Percentiles rank a stretch among this genome's conserved stretches.
Conservation (phyloP, 2,329 filamentous ascomycete species). For the Botrytis cinerea region DNA sequence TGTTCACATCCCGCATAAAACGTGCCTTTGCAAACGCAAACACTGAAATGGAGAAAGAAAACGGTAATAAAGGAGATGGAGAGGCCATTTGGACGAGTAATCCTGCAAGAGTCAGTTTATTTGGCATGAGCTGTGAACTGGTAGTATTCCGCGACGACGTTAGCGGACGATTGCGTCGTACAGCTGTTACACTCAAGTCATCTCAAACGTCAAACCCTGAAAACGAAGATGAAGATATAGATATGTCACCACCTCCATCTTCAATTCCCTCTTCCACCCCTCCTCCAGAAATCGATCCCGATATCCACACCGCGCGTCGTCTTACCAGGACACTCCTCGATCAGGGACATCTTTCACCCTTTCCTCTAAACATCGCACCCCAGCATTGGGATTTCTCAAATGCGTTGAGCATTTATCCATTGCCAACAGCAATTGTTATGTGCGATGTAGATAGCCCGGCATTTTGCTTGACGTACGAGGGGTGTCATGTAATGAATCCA, state of each 20-base stretch:
- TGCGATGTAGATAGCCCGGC: slow-evolving; percentile 79
- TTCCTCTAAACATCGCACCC: slow-evolving; percentile 75
- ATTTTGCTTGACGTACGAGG: slow-evolving; percentile 90
- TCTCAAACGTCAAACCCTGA: not conserved
- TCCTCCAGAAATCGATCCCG: slow-evolving; percentile 44
- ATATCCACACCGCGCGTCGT: slow-evolving; percentile 63
- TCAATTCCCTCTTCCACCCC: not conserved
- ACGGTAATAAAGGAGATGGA: slow-evolving; percentile 57
- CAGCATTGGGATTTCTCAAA: slow-evolving; percentile 87
- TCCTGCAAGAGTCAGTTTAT: slow-evolving; percentile 77
- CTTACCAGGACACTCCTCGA: slow-evolving; percentile 90
- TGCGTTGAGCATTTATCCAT: slow-evolving; percentile 78
- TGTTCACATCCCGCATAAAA: slow-evolving; percentile 87
- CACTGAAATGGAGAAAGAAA: slow-evolving; percentile 59
- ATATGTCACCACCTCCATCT: slow-evolving; percentile 17
- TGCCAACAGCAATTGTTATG: slow-evolving; percentile 81
- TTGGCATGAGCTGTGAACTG: slow-evolving; percentile 85
- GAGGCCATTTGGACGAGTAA: slow-evolving; percentile 89
- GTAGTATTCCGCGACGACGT: slow-evolving; percentile 87
- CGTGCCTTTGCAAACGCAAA: slow-evolving; percentile 80
- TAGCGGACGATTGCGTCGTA: slow-evolving; percentile 73
- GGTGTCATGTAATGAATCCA: slow-evolving; percentile 94
- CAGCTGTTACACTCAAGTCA: slow-evolving; percentile 67
- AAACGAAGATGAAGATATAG: slow-evolving; percentile 31
- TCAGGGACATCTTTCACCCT: slow-evolving; percentile 86